phyloP scores from a whole-genome alignment of 768 basidiomycete species.

The Rhodocollybia butyracea region DNA sequence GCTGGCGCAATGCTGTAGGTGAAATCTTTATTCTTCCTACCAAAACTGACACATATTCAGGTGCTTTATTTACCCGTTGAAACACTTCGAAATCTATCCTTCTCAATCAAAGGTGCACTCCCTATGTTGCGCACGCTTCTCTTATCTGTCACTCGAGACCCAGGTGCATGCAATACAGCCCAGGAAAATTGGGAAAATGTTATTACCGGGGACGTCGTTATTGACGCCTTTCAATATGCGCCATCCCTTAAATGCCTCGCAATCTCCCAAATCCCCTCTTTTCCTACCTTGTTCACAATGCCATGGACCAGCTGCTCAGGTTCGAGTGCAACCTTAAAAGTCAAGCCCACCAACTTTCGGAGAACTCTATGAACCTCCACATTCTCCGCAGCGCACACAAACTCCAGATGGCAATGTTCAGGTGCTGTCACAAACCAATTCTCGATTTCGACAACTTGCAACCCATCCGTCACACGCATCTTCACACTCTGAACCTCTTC shows the following conservation, averaged over 20 bases:
- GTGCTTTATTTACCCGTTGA: background rate
- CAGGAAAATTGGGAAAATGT: background rate
- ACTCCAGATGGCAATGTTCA: background rate
- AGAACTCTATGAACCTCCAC: background rate
- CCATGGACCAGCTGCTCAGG: background rate
- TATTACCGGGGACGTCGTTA: background rate
- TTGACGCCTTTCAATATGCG: background rate
- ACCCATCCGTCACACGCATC: background rate
- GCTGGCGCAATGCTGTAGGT: background rate
- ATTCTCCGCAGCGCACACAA: background rate
- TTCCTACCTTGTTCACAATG: background rate
- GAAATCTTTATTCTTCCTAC: background rate
- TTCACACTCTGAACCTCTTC: background rate
- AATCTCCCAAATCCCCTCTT: background rate
- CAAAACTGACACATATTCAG: background rate
- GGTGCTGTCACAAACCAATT: background rate
- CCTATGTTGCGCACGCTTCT: background rate
- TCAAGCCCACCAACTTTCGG: background rate
- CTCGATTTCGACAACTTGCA: background rate
- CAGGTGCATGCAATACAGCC: background rate
- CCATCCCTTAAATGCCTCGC: background rate
- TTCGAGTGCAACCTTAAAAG: background rate
- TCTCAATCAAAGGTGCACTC: background rate
- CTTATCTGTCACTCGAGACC: background rate
- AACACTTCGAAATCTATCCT: background rate